phyloP scores from a whole-genome alignment of 2,329 filamentous ascomycete species.

The Exophiala xenobiotica region DNA sequence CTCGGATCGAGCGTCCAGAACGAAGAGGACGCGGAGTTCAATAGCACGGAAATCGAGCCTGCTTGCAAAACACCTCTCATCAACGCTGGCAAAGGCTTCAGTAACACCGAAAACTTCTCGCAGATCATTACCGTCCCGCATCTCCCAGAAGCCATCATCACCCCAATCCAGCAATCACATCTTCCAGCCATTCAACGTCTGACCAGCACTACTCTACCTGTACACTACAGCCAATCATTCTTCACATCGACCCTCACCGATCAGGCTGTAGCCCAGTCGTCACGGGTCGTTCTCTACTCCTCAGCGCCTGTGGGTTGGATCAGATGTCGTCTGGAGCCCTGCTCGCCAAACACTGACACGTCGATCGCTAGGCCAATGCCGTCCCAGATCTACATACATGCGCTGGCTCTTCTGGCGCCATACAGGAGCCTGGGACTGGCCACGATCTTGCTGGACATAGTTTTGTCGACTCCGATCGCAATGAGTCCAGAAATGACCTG shows the following conservation, averaged over 20 bases:
- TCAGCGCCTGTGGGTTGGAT: constrained; percentile 47
- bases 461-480: constrained; percentile 35
- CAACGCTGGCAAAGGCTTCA: not conserved
- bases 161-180: constrained; percentile 53
- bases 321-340: constrained; percentile 46
- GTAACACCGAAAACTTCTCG: not conserved
- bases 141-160: constrained; percentile 53
- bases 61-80: not conserved
- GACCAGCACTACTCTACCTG: constrained; percentile 58
- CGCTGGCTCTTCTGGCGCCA: constrained; percentile 58
- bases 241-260: constrained; percentile 61
- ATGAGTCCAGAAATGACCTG: constrained; percentile 34
- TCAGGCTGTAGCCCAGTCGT: constrained; percentile 51
- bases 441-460: constrained; percentile 50
- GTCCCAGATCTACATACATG: constrained; percentile 60
- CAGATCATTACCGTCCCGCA: constrained; percentile 31
- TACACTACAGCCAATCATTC: constrained; percentile 61
- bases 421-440: constrained; percentile 60
- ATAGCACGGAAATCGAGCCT: not conserved
- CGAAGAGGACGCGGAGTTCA: not conserved
- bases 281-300: constrained; percentile 60
- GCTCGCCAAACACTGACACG: constrained; percentile 3
- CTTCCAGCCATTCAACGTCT: constrained; percentile 58
- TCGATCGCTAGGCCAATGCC: constrained; percentile 24
- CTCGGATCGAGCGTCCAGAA: too few species aligned